phyloP scores from a whole-genome alignment of 306 rosid genomes.

The Hippophae rhamnoides region DNA sequence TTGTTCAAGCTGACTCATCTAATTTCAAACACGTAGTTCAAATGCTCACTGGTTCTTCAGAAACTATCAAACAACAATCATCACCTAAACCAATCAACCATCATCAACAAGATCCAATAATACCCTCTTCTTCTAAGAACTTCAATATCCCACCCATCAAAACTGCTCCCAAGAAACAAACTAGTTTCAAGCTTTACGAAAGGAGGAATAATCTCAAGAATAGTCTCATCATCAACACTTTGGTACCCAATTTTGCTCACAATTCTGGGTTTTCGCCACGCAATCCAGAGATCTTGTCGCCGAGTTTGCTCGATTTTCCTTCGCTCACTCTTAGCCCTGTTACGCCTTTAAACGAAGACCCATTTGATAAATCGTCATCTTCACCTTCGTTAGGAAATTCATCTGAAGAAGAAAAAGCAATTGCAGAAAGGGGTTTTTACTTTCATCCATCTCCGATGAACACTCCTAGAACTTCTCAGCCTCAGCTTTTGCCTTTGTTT shows the following conservation, averaged over 20 bases:
- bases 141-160: constrained; percentile 69
- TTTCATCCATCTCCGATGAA: constrained; percentile 66
- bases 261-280: constrained; percentile 62
- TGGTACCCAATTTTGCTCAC: constrained; percentile 54
- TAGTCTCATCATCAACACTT: constrained; percentile 68
- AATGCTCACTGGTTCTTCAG: constrained; percentile 89
- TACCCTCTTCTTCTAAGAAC: constrained; percentile 25
- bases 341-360: constrained; percentile 67
- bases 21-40: constrained; percentile 95
- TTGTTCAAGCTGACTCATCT: constrained; percentile 86
- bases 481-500: constrained; percentile 71
- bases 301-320: constrained; percentile 76
- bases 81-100: constrained; percentile 19
- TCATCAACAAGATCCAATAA: constrained; percentile 5
- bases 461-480: constrained; percentile 59
- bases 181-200: constrained; percentile 84
- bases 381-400: constrained; percentile 83
- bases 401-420: constrained; percentile 79
- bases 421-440: constrained; percentile 83
- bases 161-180: constrained; percentile 49
- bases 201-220: constrained; percentile 66
- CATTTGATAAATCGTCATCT: constrained; percentile 49
- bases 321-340: constrained; percentile 89
- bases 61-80: constrained; percentile 28
- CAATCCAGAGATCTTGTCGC: constrained; percentile 69